These are phyloP conservation scores for Apiospora phragmitis DNA, from an alignment of 2,329 filamentous ascomycete genomes.

Conservation along the genomic window DNA sequence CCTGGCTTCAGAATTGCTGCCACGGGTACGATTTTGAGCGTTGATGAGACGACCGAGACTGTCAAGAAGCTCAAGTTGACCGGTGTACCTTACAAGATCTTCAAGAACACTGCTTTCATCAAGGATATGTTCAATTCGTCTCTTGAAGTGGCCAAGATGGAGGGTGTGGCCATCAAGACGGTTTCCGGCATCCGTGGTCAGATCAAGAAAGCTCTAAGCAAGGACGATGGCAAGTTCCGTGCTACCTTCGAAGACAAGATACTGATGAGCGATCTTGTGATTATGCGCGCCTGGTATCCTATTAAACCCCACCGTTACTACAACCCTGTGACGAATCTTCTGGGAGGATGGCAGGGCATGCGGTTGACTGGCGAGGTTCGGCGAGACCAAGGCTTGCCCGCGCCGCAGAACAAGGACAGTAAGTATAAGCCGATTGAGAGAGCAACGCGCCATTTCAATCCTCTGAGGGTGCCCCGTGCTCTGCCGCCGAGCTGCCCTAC, in stretches of 20 bases:
- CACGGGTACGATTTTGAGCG: slow-evolving; percentile 88
- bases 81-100: slow-evolving; percentile 92
- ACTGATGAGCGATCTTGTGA: slow-evolving; percentile 93
- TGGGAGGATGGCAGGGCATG: slow-evolving; percentile 88
- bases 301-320: slow-evolving; percentile 95
- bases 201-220: slow-evolving; percentile 92
- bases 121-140: slow-evolving; percentile 96
- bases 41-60: slow-evolving; percentile 94
- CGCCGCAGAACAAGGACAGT: slow-evolving; percentile 80
- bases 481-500: slow-evolving; percentile 82
- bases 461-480: slow-evolving; percentile 73
- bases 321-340: slow-evolving; percentile 90
- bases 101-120: slow-evolving; percentile 98
- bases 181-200: slow-evolving; percentile 94
- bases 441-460: slow-evolving; percentile 73
- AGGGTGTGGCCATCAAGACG: slow-evolving; percentile 88
- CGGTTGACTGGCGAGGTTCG: slow-evolving; percentile 91
- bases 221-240: slow-evolving; percentile 93
- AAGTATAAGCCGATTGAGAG: slow-evolving; percentile 75
- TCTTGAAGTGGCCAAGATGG: slow-evolving; percentile 96
- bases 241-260: slow-evolving; percentile 99
- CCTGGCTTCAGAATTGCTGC: slow-evolving; percentile 93
- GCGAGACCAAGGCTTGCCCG: slow-evolving; percentile 70
- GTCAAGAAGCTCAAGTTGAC: slow-evolving; percentile 99
- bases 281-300: slow-evolving; percentile 94